These are phyloP conservation scores for Lepidopterella palustris DNA, from an alignment of 495 filamentous ascomycete species.

Conservation along the genomic window DNA sequence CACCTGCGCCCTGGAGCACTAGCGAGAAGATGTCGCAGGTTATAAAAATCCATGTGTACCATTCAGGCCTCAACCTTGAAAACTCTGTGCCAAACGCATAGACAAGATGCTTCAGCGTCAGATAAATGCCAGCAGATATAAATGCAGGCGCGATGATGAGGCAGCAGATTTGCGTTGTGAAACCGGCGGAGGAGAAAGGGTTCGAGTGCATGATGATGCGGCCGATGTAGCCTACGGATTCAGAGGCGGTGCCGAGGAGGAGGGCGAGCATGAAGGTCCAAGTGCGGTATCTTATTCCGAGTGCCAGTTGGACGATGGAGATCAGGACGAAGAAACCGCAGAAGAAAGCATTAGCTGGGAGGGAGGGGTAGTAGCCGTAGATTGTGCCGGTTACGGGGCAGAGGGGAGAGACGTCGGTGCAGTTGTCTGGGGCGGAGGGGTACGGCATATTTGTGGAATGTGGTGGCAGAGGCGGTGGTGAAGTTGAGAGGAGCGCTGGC, in stretches of 20 bases:
- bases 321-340: constrained; percentile 49
- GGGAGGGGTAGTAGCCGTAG: constrained; percentile 61
- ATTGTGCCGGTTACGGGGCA: constrained; percentile 58
- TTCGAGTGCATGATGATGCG: constrained; percentile 49
- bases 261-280: constrained; percentile 56
- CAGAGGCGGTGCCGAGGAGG: constrained; percentile 42
- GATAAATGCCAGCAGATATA: constrained; percentile 53
- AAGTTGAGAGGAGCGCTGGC: background rate
- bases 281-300: constrained; percentile 53
- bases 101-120: constrained; percentile 45
- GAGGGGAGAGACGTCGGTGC: constrained; percentile 41
- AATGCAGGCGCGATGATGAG: constrained; percentile 52
- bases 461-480: background rate
- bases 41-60: constrained; percentile 51
- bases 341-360: constrained; percentile 58
- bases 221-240: constrained; percentile 48
- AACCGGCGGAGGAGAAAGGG: constrained; percentile 33
- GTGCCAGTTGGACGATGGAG: constrained; percentile 40
- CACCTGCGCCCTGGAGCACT: constrained; percentile 48
- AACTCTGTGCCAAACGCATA: constrained; percentile 42
- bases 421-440: constrained; percentile 29
- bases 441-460: background rate
- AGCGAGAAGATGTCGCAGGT: constrained; percentile 47
- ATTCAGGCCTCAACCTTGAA: constrained; percentile 46
- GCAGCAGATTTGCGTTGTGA: constrained; percentile 40